phyloP scores from a whole-genome alignment of 1,139 yeast species.

The Diutina siamensis region DNA sequence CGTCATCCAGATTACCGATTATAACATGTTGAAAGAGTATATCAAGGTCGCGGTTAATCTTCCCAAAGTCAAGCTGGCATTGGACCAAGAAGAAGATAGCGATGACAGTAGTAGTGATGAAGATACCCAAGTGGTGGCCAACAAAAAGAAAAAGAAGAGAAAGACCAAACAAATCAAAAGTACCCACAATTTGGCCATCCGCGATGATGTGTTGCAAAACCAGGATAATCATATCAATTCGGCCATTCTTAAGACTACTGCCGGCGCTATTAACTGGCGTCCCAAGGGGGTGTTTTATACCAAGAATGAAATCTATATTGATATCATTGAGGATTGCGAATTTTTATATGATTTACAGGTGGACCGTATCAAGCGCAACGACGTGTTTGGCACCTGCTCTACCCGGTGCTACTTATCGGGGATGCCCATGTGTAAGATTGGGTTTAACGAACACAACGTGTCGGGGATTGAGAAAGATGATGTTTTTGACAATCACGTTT shows the following conservation, averaged over 20 bases:
- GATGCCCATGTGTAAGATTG: constrained; percentile 34
- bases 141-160: constrained; percentile 10
- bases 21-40: constrained; percentile 32
- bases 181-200: constrained; percentile 30
- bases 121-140: constrained; percentile 8
- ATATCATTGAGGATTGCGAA: constrained; percentile 30
- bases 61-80: constrained; percentile 12
- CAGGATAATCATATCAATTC: constrained; percentile 37
- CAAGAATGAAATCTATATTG: constrained; percentile 35
- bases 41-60: constrained; percentile 29
- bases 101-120: constrained; percentile 7
- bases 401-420: constrained; percentile 35
- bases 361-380: constrained; percentile 21
- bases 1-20: constrained; percentile 31
- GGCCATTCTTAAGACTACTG: constrained; percentile 37
- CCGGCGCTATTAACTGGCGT: constrained; percentile 35
- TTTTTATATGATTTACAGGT: constrained; percentile 26
- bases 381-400: constrained; percentile 25
- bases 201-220: constrained; percentile 10
- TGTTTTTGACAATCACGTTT: background rate
- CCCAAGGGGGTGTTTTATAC: constrained; percentile 38
- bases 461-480: constrained; percentile 12
- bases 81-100: constrained; percentile 1
- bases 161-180: constrained; percentile 17
- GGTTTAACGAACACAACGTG: constrained; percentile 28